Conservation (phyloP, 2,329 filamentous ascomycete genomes). For the Pseudodiploospora longispora region DNA sequence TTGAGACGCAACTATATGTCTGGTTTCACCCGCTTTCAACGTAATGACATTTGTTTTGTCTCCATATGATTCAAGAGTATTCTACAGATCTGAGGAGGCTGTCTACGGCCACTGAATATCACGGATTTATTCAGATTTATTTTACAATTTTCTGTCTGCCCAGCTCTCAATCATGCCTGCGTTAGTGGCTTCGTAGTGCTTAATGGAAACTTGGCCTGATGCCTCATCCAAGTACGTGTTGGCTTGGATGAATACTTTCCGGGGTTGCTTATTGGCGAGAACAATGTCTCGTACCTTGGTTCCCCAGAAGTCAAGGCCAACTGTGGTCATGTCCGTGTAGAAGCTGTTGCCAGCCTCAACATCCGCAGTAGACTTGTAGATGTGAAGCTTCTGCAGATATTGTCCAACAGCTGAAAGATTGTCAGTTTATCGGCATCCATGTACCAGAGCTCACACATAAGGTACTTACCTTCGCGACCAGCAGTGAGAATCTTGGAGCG, state of each 20-base stretch:
- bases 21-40: no score
- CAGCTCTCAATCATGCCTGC: constrained; percentile 81
- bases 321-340: constrained; percentile 76
- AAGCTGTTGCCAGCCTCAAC: constrained; percentile 67
- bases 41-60: no score
- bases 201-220: constrained; percentile 63
- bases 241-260: constrained; percentile 88
- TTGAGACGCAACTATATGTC: no score
- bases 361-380: constrained; percentile 89
- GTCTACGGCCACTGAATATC: no score
- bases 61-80: no score
- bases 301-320: constrained; percentile 77
- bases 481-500: constrained; percentile 77
- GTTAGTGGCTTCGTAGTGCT: constrained; percentile 76
- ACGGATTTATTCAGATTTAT: not conserved
- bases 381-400: constrained; percentile 84
- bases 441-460: no score
- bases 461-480: constrained; percentile 56
- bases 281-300: constrained; percentile 70
- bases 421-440: constrained; percentile 14
- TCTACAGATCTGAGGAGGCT: no score
- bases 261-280: constrained; percentile 68
- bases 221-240: constrained; percentile 69
- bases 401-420: constrained; percentile 58
- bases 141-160: constrained; percentile 51